Conservation (phyloP, 2,329 filamentous ascomycete species). For the Leptosphaerulina australis region DNA sequence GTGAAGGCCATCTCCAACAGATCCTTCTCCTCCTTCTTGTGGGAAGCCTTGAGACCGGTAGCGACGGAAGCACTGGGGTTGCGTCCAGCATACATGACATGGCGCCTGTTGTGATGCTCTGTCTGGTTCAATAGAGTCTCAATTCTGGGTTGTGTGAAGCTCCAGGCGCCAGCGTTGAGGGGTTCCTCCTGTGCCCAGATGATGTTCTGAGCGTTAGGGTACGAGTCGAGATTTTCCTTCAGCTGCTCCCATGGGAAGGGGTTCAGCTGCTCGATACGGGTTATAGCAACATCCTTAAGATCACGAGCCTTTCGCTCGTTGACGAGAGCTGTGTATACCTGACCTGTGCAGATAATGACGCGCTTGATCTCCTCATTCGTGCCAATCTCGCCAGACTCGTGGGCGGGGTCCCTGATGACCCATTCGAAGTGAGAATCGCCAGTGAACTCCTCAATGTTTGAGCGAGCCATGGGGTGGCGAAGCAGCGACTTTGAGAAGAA, state of each 20-base stretch:
- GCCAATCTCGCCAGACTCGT: slow-evolving; percentile 76
- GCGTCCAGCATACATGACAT: slow-evolving; percentile 96
- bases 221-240: slow-evolving; percentile 93
- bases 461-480: slow-evolving; percentile 90
- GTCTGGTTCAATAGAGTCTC: slow-evolving; percentile 96
- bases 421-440: slow-evolving; percentile 93
- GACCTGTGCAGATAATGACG: slow-evolving; percentile 91
- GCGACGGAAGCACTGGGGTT: slow-evolving; percentile 93
- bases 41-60: slow-evolving; percentile 85
- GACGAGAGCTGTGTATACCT: slow-evolving; percentile 87
- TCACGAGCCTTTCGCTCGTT: slow-evolving; percentile 89
- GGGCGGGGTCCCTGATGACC: slow-evolving; percentile 91
- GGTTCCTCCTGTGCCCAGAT: slow-evolving; percentile 99
- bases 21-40: slow-evolving; percentile 92
- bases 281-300: slow-evolving; percentile 90
- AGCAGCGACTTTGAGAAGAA: slow-evolving; percentile 99
- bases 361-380: slow-evolving; percentile 86
- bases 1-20: slow-evolving; percentile 70
- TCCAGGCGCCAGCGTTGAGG: slow-evolving; percentile 95
- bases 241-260: slow-evolving; percentile 99
- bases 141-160: slow-evolving; percentile 94
- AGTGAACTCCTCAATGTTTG: slow-evolving; percentile 86
- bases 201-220: slow-evolving; percentile 96
- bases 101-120: slow-evolving; percentile 87
- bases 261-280: slow-evolving; percentile 95